Percentiles rank a stretch among this genome's conserved stretches.
These are phyloP conservation scores for Debaryomyces hansenii DNA, from an alignment of 805 yeast genomes.

Conservation along the genomic window DNA sequence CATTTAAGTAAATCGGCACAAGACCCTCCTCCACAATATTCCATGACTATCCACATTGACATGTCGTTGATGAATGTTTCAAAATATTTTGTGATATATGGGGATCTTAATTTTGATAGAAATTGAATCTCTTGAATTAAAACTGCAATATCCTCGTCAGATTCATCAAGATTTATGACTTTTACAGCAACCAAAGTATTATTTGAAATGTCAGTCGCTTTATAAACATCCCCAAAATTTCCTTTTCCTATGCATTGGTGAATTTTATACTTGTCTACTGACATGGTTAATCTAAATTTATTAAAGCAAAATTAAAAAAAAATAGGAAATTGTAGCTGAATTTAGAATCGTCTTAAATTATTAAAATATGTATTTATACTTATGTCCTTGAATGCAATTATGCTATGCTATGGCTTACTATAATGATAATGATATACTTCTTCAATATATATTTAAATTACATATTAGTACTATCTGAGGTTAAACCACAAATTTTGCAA, in stretches of 20 bases:
- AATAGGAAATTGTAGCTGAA: not conserved
- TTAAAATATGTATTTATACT: too few species aligned
- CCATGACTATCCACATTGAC: constrained; percentile 89
- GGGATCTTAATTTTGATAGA: constrained; percentile 63
- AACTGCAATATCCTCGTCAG: constrained; percentile 71
- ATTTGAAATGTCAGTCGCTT: constrained; percentile 45
- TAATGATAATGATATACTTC: too few species aligned
- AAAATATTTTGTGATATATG: constrained; percentile 60
- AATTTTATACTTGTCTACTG: constrained; percentile 19
- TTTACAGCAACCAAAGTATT: constrained; percentile 75
- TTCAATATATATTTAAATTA: too few species aligned
- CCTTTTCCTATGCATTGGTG: constrained; percentile 75
- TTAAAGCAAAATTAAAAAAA: not conserved
- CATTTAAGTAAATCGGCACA: constrained; percentile 71
- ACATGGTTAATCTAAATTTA: constrained; percentile 8
- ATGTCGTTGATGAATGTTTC: constrained; percentile 65
- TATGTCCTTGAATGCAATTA: too few species aligned
- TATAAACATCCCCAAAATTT: constrained; percentile 84
- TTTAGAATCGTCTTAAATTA: too few species aligned
- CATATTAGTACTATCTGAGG: too few species aligned
- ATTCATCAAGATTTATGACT: constrained; percentile 75
- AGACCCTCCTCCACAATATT: constrained; percentile 93
- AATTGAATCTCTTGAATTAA: constrained; percentile 78
- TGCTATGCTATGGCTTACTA: too few species aligned
- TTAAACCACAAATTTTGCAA: constrained; percentile 3